Evolutionary conservation across 352 stramenopile genomes (phyloP), one percentile per base, ranked within the genome.

Genomic region (Phytophthora rubi): DNA sequence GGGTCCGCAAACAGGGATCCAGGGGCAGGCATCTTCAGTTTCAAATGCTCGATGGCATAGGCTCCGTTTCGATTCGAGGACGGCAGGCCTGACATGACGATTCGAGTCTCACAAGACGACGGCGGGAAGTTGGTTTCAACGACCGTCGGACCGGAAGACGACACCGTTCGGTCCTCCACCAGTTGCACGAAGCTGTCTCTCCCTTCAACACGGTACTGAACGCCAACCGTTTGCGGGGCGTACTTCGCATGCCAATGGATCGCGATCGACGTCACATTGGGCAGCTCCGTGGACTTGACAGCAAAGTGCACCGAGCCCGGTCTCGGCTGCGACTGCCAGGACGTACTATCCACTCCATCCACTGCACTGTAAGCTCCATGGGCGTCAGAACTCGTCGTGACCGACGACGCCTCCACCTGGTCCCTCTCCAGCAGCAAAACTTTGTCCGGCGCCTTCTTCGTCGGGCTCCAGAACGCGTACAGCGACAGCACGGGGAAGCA

Each of bases 401-500:
- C 71, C 0, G 87, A 94, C 2, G 85, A 89, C 23, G 76, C 88
- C 4, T 86, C 71, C 16, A 95, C 79, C 54, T 78, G 76, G 0
- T 80, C 68, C 37, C 76, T 79, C 2, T 57, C 28, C 15, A 97
- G 21, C 26, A 58, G 21, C 5, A 95, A 67, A 15, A 75, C 45
- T 37, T 81, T 84, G 59, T 97, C 86, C 0, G 86, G 86, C 10
- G 74, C 68, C 30, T 80, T 83, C 48, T 87, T 90, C n/a, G 65
- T 76, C 6, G 89, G 89, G 47, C 88, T 94, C 89, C 89, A 97
- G 60, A 93, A 97, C 16, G 88, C 84, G 57, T 91, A 95, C 42
- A 97, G 59, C 47, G 89, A 95, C 12, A 97, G 70, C 47, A 81
- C 75, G 0, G 88, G 88, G 28, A 95, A 95, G 72, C 71, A 89